Evolutionary conservation across 257 asterid genomes (phyloP).

Genomic region (Verbena officinalis): DNA sequence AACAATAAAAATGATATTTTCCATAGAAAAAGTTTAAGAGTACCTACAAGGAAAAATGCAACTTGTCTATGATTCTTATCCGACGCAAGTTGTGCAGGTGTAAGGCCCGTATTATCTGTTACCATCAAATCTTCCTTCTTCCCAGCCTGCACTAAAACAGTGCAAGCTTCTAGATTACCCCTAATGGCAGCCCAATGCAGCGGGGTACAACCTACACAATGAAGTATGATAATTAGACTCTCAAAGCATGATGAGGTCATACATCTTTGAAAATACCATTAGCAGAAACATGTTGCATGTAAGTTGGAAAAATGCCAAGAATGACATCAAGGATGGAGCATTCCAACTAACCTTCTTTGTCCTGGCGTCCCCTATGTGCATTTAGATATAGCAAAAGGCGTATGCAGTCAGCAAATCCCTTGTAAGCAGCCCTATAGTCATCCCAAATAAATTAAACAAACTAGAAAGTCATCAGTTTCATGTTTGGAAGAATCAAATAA

Average conservation of each 20-base stretch:
- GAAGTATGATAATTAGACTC: slow-evolving; percentile 24
- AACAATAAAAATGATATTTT: background rate
- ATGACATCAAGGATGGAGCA: slow-evolving; percentile 15
- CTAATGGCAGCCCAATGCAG: slow-evolving; percentile 98
- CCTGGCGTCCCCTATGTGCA: slow-evolving; percentile 92
- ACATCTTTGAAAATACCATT: too few species aligned
- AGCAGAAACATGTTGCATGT: background rate
- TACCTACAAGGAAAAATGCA: slow-evolving; percentile 98
- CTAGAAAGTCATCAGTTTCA: slow-evolving; percentile 18
- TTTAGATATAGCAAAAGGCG: slow-evolving; percentile 89
- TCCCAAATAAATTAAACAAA: slow-evolving; percentile 27
- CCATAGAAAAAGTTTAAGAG: slow-evolving; percentile 32
- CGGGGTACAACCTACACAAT: slow-evolving; percentile 85
- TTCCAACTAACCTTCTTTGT: slow-evolving; percentile 76
- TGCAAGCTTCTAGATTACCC: slow-evolving; percentile 98
- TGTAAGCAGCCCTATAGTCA: slow-evolving; percentile 92
- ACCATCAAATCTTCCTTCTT: slow-evolving; percentile 90
- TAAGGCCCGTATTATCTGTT: slow-evolving; percentile 86
- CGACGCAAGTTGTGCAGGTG: slow-evolving; percentile 98
- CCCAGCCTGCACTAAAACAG: slow-evolving; percentile 97
- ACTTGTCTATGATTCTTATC: slow-evolving; percentile 97
- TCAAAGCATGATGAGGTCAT: too few species aligned
- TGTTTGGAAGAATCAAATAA: slow-evolving; percentile 22
- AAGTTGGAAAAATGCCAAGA: slow-evolving; percentile 9
- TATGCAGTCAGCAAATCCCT: slow-evolving; percentile 95